Evolutionary conservation across 805 yeast genomes (phyloP).

Genomic region (Gaillardinia entomophila): DNA sequence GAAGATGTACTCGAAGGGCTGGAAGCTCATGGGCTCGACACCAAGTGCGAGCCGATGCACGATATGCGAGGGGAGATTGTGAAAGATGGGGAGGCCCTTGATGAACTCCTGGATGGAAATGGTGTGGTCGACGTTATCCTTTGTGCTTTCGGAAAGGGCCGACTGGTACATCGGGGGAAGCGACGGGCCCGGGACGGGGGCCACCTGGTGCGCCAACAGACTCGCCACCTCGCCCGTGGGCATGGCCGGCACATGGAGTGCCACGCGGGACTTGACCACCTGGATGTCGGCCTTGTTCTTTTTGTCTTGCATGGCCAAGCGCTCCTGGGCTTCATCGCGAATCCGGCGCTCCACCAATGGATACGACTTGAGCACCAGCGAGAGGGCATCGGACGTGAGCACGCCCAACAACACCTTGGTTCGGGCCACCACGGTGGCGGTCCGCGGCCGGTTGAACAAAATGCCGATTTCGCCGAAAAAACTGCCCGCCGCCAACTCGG

Average conservation of each 20-base stretch:
- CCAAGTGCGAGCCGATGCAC: conserved; percentile 61
- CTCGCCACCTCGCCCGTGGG: conserved; percentile 4
- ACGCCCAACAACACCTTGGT: conserved; percentile 65
- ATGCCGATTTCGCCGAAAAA: conserved; percentile 81
- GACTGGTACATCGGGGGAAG: conserved; percentile 11
- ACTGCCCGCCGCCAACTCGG: conserved; percentile 62
- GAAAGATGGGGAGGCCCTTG: conserved; percentile 53
- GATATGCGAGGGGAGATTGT: conserved; percentile 49
- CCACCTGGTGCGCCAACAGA: conserved; percentile 5
- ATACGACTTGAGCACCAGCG: conserved; percentile 52
- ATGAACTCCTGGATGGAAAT: conserved; percentile 55
- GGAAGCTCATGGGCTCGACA: conserved; percentile 49
- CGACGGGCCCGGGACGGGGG: conserved; percentile 8
- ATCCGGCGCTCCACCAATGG: conserved; percentile 64
- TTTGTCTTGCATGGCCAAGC: conserved; percentile 66
- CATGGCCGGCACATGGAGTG: conserved; percentile 1
- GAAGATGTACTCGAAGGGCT: conserved; percentile 56
- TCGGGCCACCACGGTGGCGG: conserved; percentile 72
- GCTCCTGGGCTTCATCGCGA: conserved; percentile 74
- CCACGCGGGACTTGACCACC: conserved; percentile 2
- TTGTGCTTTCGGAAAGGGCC: conserved; percentile 6
- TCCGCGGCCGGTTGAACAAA: conserved; percentile 66
- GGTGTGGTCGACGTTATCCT: conserved; percentile 43
- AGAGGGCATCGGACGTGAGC: conserved; percentile 57
- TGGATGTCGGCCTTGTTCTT: conserved; percentile 41